These are phyloP conservation scores for Ophiostoma piceae DNA, from an alignment of 2,329 filamentous ascomycete species.

Conservation along the genomic window DNA sequence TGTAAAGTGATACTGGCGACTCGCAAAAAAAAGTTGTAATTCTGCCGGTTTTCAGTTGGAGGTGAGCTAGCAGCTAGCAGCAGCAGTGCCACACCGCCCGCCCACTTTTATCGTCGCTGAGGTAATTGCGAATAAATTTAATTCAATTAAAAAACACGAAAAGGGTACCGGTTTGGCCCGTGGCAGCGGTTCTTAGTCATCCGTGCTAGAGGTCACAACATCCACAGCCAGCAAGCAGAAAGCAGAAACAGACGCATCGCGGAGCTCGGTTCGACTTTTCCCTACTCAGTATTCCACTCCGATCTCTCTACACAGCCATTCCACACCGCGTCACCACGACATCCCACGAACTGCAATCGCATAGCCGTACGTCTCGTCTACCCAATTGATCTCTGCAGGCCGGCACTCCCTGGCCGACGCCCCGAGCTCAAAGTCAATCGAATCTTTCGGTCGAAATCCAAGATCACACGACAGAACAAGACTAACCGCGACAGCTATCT, in stretches of 20 bases:
- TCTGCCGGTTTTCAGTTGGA: conserved; percentile 23
- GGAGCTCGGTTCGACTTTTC: conserved; percentile 13
- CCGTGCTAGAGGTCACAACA: not conserved
- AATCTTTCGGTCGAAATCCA: too few species aligned
- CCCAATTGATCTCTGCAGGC: not conserved
- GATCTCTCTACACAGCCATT: not conserved
- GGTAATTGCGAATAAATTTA: conserved; percentile 5
- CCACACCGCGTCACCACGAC: not conserved
- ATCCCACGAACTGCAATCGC: not conserved
- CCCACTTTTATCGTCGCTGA: not conserved
- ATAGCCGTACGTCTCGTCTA: not conserved
- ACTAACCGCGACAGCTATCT: not conserved
- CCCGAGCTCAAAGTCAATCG: not conserved
- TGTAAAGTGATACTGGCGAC: not conserved
- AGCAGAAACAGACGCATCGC: not conserved
- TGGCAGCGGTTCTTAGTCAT: not conserved
- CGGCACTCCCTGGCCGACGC: too few species aligned
- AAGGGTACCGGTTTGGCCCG: conserved; percentile 27
- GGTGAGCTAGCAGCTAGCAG: not conserved
- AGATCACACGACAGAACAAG: not conserved
- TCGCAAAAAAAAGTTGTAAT: conserved; percentile 21
- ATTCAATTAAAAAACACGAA: not conserved
- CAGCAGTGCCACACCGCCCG: conserved; percentile 17
- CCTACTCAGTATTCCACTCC: not conserved
- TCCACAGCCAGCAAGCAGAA: not conserved